A percentile compares a stretch with the other conserved stretches of the same genome.
Conservation (phyloP, 1,284 basidiomycete species). For the Vanrija sp. region DNA sequence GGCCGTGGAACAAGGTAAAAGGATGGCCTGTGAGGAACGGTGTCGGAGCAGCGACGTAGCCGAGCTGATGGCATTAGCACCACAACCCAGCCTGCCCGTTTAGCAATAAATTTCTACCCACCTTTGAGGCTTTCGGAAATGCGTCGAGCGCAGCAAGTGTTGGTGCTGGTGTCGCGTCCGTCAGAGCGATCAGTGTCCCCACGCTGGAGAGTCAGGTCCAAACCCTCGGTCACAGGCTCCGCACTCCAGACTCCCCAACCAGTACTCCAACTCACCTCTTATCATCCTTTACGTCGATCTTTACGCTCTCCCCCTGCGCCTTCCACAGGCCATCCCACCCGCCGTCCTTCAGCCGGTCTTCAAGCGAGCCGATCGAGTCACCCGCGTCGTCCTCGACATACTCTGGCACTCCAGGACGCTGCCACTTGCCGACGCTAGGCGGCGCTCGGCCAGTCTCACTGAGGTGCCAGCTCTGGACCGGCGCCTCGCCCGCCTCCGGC, state of each 20-base stretch:
- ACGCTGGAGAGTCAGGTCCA: conserved; percentile 7
- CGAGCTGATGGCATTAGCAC: conserved; percentile 53
- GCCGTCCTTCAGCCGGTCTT: conserved; percentile 14
- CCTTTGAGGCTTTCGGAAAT: conserved; percentile 57
- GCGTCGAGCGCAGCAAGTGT: conserved; percentile 24
- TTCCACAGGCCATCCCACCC: conserved; percentile 28
- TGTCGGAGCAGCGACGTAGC: conserved; percentile 70
- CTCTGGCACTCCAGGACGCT: conserved; percentile 22
- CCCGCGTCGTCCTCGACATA: conserved; percentile 37
- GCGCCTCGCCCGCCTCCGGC: conserved; percentile 6
- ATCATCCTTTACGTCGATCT: background rate
- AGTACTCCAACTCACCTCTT: too few species aligned
- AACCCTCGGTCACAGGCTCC: background rate
- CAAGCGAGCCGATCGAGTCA: conserved; percentile 28
- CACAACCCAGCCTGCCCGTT: too few species aligned
- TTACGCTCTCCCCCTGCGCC: conserved; percentile 9
- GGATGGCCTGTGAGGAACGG: conserved; percentile 80
- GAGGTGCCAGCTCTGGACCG: conserved; percentile 1
- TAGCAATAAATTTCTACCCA: conserved; percentile 30
- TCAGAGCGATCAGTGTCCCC: conserved; percentile 27
- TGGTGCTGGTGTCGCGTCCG: conserved; percentile 33
- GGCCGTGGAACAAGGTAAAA: conserved; percentile 67
- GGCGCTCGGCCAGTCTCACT: conserved; percentile 26
- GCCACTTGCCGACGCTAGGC: conserved; percentile 41
- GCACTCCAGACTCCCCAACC: background rate